phyloP scores from a whole-genome alignment of 495 filamentous ascomycete species.

The Pyrenula massariospora region DNA sequence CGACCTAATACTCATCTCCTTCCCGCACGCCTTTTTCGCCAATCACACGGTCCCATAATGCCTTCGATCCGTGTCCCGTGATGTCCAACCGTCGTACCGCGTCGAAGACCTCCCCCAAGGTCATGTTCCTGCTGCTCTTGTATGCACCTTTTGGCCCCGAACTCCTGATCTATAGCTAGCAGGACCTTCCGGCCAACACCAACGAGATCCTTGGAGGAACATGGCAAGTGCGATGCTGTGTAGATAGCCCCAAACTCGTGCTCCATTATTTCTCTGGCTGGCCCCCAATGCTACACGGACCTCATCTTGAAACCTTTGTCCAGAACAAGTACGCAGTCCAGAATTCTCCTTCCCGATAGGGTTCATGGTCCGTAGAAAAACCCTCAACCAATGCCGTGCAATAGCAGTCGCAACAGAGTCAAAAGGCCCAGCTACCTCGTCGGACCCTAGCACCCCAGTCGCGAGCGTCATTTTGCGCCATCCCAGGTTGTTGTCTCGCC shows the following conservation, averaged over 20 bases:
- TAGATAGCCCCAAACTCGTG: neutral
- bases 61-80: neutral
- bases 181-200: neutral
- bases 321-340: neutral
- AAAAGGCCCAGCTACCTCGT: constrained; percentile 78
- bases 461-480: constrained; percentile 37
- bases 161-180: neutral
- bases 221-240: neutral
- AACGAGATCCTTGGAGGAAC: neutral
- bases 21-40: neutral
- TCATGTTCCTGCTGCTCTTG: too few species aligned
- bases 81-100: too few species aligned
- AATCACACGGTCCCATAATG: neutral
- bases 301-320: neutral
- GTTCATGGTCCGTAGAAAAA: neutral
- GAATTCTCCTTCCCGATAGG: neutral
- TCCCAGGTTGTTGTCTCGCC: constrained; percentile 64
- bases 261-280: neutral
- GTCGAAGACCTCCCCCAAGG: too few species aligned
- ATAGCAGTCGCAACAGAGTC: constrained; percentile 7
- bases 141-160: neutral
- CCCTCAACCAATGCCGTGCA: too few species aligned
- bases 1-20: neutral
- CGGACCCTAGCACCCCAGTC: constrained; percentile 64
- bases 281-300: neutral